Evolutionary conservation across 495 filamentous ascomycete species (phyloP), one percentile per base, ranked within the genome.

Genomic region (Gamarada debralockiae): DNA sequence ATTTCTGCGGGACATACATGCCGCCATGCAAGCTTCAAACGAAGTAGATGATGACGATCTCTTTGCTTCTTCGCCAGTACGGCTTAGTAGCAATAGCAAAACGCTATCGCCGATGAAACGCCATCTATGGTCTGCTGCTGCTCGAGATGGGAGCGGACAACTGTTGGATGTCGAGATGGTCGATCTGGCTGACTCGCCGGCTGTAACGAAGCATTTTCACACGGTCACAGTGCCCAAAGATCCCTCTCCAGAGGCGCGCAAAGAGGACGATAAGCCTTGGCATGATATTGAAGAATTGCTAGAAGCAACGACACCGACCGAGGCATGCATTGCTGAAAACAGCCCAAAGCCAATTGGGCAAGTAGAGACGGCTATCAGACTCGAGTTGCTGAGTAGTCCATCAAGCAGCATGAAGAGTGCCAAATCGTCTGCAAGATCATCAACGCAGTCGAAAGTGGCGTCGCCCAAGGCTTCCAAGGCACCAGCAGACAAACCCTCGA

Each of bases 81-180:
- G 14, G 0, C 38, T 29, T 29, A 10, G 10, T 4, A 23, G 40
- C 21, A 18, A 37, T 17, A 52, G 29, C 43, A 45, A 31, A 52
- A 46, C 40, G 41, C 21, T 42, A 34, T 56, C 37, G 36, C 25
- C 29, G 47, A 47, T 21, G 40, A 29, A 45, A 25, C 64, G 15
- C 63, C 70, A 59, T 45, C 67, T 92, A 21, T 95, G 89, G 89
- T 70, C 73, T 36, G 84, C 82, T 53, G 82, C 81, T 5, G 76
- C 87, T 31, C 77, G 89, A 53, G 82, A 86, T 62, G 63, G 65
- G 0, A 71, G 80, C 24, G 85, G 86, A 1, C 73, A 78, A 25
- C 57, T 91, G 24, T 62, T 85, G 34, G 76, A 81, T 21, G 62
- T 76, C 12, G 79, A 85, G 49, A 65, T 78, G 42, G 50, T 85